Base-by-base conservation (phyloP, 352 stramenopile species). In the Sclerospora graminicola region DNA sequence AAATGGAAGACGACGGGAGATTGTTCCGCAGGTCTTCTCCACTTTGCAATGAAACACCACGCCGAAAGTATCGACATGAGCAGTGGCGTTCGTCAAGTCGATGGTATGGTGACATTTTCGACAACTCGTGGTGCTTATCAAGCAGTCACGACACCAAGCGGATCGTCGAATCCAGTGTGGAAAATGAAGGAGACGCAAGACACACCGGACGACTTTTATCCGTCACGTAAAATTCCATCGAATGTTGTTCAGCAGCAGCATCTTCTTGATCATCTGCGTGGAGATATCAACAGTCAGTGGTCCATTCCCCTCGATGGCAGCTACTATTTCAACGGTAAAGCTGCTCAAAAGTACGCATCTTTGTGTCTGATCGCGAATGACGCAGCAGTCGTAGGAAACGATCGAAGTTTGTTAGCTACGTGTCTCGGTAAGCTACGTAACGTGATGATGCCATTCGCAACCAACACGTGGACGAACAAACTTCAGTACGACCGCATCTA, bases 321-420 rank as follows among this genome's bases (percentile, higher is more conserved):
- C 53, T 83, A 76, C 53, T 83, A 83, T 54, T 83, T 76, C 47
- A 83, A 77, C 43, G 69, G 69, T 18, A 83, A 83, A 42, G 48
- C 57, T 13, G 69, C 61, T 2, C 69, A 80, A 24, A 80, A 80
- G 58, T 77, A 77, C 41, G 66, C 69, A 1, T 74, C 55, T n/a
- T 46, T 83, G 33, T 83, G 69, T 51, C 51, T 83, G 16, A 73
- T 83, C 34, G 69, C 69, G 4, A 71, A 66, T 36, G 69, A 83
- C 26, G 18, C 45, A 1, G 54, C 43, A 1, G 40, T 79, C 44
- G 54, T 72, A 0, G 66, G 66, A 1, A 27, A 21, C 4, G 62
- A 76, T 47, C 57, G 57, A 37, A 48, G 55, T 31, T 48, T 82
- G 6, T 43, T 76, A 2, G 37, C 9, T 20, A 79, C 73, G 34